Percentiles rank a stretch among this genome's conserved stretches.
These are phyloP conservation scores for Chytridiales sp. DNA, from an alignment of 371 early-diverging fungal species.

Conservation along the genomic window DNA sequence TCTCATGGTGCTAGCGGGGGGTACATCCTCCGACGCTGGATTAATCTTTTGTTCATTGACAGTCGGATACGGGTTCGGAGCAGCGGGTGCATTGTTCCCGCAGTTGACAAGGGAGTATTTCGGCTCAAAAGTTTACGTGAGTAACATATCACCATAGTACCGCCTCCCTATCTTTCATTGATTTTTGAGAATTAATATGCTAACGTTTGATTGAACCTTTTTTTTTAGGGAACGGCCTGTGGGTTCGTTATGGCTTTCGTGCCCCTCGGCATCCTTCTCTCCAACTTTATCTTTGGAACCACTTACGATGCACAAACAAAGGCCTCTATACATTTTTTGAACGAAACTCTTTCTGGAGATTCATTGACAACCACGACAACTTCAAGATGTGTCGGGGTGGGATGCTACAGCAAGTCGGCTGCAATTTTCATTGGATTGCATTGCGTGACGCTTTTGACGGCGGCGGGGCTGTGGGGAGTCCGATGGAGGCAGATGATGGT, in stretches of 20 bases:
- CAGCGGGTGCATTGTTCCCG: constrained; percentile 27
- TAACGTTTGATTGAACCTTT: constrained; percentile 1
- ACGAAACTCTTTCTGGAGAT: too few species aligned
- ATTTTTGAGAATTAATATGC: constrained; percentile 4
- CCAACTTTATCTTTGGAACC: constrained; percentile 29
- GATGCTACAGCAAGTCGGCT: too few species aligned
- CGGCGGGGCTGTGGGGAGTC: too few species aligned
- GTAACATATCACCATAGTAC: constrained; percentile 12
- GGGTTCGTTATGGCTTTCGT: constrained; percentile 32
- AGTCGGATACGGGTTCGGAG: constrained; percentile 36
- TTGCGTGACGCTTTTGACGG: too few species aligned
- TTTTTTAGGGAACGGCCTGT: constrained; percentile 33
- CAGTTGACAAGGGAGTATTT: constrained; percentile 28
- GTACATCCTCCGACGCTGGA: background rate
- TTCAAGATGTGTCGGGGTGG: too few species aligned
- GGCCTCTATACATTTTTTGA: too few species aligned
- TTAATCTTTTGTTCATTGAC: constrained; percentile 26
- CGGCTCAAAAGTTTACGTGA: constrained; percentile 28
- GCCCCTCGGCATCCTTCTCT: constrained; percentile 30
- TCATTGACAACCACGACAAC: too few species aligned
- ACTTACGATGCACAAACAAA: constrained; percentile 17
- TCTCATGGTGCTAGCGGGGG: background rate
- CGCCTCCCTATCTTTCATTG: constrained; percentile 8
- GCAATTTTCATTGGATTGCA: too few species aligned
- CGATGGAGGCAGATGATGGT: too few species aligned